Percentiles rank a stretch among this genome's conserved stretches.
phyloP scores from a whole-genome alignment of 129 eudicot genomes.

The Saposhnikovia divaricata region DNA sequence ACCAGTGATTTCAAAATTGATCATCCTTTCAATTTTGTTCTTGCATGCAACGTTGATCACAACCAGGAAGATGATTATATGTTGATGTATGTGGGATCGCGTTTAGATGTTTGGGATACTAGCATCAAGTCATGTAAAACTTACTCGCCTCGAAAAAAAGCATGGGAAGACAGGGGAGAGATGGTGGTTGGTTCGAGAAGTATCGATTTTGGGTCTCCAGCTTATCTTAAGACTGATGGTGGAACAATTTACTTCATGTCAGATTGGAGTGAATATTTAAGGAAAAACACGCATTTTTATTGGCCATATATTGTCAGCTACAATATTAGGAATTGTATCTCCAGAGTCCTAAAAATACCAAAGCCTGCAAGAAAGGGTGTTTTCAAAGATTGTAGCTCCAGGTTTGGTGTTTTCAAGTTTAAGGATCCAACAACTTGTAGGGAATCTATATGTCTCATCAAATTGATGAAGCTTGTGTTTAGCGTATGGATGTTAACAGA shows the following conservation, averaged over 20 bases:
- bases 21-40: not conserved
- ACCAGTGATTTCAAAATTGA: not conserved
- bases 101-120: not conserved
- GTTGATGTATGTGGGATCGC: not conserved
- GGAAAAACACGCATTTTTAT: not conserved
- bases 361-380: too few species aligned
- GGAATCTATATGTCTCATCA: too few species aligned
- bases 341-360: too few species aligned
- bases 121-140: not conserved
- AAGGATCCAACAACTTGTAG: too few species aligned
- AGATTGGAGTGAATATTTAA: not conserved
- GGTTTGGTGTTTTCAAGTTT: too few species aligned
- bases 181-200: not conserved
- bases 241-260: not conserved
- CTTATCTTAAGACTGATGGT: not conserved
- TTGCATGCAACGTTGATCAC: not conserved
- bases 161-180: not conserved
- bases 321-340: too few species aligned
- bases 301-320: too few species aligned
- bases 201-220: not conserved
- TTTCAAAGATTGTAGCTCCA: too few species aligned
- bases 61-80: not conserved
- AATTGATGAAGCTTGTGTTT: too few species aligned
- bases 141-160: not conserved
- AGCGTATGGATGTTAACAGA: too few species aligned